Conservation (phyloP, 371 early-diverging fungal genomes). For the Capillidium heterosporum region DNA sequence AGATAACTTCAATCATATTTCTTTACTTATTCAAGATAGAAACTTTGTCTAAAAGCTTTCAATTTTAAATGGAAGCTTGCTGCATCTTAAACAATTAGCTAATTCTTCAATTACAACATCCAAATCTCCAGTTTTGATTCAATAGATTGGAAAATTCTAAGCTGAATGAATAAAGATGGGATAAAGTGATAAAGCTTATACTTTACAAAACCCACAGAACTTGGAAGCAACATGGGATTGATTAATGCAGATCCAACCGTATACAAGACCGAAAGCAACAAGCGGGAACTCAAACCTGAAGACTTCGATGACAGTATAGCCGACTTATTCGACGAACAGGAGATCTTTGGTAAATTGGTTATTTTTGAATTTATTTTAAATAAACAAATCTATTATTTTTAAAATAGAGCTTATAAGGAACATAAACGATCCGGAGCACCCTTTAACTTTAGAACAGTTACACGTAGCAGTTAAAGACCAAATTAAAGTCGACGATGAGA, state of each 20-base stretch:
- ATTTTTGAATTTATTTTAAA: neutral
- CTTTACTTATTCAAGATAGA: too few species aligned
- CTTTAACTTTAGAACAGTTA: conserved; percentile 86
- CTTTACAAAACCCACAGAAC: too few species aligned
- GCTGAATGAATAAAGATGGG: too few species aligned
- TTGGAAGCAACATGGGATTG: neutral
- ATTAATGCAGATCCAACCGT: conserved; percentile 3
- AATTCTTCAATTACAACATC: too few species aligned
- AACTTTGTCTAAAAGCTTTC: too few species aligned
- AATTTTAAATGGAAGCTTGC: too few species aligned
- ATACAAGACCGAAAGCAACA: neutral
- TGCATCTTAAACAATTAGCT: too few species aligned
- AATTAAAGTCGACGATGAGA: conserved; percentile 51
- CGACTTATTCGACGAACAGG: neutral
- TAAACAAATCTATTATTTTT: neutral
- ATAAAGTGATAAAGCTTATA: too few species aligned
- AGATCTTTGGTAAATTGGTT: neutral
- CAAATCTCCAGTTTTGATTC: too few species aligned
- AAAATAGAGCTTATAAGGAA: conserved; percentile 74
- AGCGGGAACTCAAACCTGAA: neutral
- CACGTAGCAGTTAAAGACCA: conserved; percentile 79
- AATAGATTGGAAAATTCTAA: too few species aligned
- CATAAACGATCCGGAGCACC: conserved; percentile 99
- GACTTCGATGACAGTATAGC: neutral
- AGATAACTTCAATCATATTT: conserved; percentile 43